Conservation (phyloP, 1,139 yeast species). For the Zygoascus sp. region DNA sequence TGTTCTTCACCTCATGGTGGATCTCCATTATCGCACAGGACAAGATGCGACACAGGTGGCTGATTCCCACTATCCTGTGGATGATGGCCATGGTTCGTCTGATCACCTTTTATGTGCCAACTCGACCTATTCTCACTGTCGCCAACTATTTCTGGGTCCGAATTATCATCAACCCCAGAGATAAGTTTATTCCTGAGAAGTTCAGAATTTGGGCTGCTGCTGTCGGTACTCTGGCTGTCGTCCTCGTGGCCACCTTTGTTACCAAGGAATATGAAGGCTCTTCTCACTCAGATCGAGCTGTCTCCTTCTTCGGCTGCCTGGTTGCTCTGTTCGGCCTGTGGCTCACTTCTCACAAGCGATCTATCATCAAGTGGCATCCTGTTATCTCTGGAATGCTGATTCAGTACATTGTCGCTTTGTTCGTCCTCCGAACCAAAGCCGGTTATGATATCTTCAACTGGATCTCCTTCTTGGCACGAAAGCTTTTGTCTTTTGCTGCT, state of each 20-base stretch:
- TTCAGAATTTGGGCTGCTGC: conserved; percentile 47
- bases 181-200: conserved; percentile 40
- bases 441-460: conserved; percentile 65
- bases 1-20: conserved; percentile 66
- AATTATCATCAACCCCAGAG: conserved; percentile 38
- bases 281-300: conserved; percentile 49
- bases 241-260: conserved; percentile 53
- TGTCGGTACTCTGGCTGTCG: conserved; percentile 43
- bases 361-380: conserved; percentile 54
- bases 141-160: conserved; percentile 43
- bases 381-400: conserved; percentile 60
- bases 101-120: conserved; percentile 50
- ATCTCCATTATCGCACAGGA: conserved; percentile 52
- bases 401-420: conserved; percentile 58
- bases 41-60: conserved; percentile 53
- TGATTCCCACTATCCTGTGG: conserved; percentile 59
- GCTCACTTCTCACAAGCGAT: conserved; percentile 46
- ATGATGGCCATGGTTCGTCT: conserved; percentile 51
- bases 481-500: conserved; percentile 56
- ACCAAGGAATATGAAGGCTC: conserved; percentile 49
- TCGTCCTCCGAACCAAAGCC: conserved; percentile 55
- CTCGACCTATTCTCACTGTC: conserved; percentile 34
- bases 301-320: conserved; percentile 54
- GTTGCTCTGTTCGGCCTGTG: conserved; percentile 48
- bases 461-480: conserved; percentile 55